Evolutionary conservation across 2,329 filamentous ascomycete genomes (phyloP).

Genomic region (Periconia digitata): DNA sequence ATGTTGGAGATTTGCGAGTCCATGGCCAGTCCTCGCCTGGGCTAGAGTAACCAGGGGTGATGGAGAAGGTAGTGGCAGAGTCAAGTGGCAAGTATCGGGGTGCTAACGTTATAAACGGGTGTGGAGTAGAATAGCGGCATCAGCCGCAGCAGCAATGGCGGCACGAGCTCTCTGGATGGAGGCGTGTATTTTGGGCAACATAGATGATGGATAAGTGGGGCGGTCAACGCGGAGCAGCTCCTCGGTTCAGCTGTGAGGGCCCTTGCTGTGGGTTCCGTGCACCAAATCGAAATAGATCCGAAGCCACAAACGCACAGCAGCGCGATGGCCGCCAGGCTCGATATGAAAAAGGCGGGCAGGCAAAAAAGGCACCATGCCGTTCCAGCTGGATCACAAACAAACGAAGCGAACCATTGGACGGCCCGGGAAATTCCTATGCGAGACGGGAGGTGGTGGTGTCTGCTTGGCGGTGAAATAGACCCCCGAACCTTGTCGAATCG

Average conservation of each 20-base stretch:
- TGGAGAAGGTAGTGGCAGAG: conserved; percentile 13
- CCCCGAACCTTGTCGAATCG: conserved; percentile 20
- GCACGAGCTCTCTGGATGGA: conserved; percentile 20
- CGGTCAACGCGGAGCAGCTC: conserved; percentile 25
- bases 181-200: conserved; percentile 34
- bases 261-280: conserved; percentile 22
- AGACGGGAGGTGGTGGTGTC: conserved; percentile 17
- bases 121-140: conserved; percentile 14
- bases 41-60: conserved; percentile 18
- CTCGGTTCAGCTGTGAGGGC: conserved; percentile 34
- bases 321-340: conserved; percentile 8
- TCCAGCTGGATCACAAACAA: conserved; percentile 14
- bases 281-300: conserved; percentile 27
- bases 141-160: conserved; percentile 34
- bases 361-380: conserved; percentile 17
- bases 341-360: conserved; percentile 26
- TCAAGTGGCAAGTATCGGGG: conserved; percentile 31
- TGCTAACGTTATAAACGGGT: conserved; percentile 26
- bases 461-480: conserved; percentile 12
- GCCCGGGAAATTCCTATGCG: conserved; percentile 5
- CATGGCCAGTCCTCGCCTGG: conserved; percentile 31
- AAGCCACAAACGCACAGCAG: conserved; percentile 15
- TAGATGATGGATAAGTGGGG: conserved; percentile 38
- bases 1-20: conserved; percentile 38
- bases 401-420: conserved; percentile 4